Conservation (phyloP, 208 protist species). For the Acanthamoeba healyi region DNA sequence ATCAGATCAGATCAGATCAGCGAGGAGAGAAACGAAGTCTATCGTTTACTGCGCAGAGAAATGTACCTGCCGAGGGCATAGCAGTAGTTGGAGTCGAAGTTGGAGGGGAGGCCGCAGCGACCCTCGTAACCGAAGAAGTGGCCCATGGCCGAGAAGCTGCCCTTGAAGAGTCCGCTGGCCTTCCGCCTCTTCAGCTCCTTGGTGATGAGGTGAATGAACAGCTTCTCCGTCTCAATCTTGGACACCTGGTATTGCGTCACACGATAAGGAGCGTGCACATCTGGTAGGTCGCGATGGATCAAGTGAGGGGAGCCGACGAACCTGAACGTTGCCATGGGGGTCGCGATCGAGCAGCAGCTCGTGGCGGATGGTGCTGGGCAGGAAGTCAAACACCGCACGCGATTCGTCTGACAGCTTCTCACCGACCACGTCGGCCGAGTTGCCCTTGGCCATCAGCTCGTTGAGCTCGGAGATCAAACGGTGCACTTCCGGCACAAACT, state of each 20-base stretch:
- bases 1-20: conserved; percentile 68
- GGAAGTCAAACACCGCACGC: conserved; percentile 70
- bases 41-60: too few species aligned
- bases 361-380: conserved; percentile 78
- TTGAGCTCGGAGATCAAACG: conserved; percentile 83
- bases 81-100: conserved; percentile 89
- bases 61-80: conserved; percentile 85
- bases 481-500: conserved; percentile 87
- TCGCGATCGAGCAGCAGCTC: conserved; percentile 81
- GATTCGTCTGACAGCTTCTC: conserved; percentile 54
- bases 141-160: conserved; percentile 81
- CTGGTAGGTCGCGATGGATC: too few species aligned
- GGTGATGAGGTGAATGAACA: conserved; percentile 78
- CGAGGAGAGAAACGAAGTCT: too few species aligned
- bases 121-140: conserved; percentile 92
- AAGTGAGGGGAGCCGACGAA: background rate
- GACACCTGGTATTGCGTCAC: conserved; percentile 82
- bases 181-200: conserved; percentile 58
- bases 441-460: conserved; percentile 76
- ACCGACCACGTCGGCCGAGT: conserved; percentile 19
- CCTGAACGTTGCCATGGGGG: conserved; percentile 85
- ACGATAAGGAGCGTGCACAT: too few species aligned
- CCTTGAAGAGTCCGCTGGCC: conserved; percentile 57
- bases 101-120: conserved; percentile 83
- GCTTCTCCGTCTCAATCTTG: conserved; percentile 87